Percentiles rank a stretch among this genome's conserved stretches.
Evolutionary conservation across 2,329 filamentous ascomycete species (phyloP).

Genomic region (Helotiales sp.): DNA sequence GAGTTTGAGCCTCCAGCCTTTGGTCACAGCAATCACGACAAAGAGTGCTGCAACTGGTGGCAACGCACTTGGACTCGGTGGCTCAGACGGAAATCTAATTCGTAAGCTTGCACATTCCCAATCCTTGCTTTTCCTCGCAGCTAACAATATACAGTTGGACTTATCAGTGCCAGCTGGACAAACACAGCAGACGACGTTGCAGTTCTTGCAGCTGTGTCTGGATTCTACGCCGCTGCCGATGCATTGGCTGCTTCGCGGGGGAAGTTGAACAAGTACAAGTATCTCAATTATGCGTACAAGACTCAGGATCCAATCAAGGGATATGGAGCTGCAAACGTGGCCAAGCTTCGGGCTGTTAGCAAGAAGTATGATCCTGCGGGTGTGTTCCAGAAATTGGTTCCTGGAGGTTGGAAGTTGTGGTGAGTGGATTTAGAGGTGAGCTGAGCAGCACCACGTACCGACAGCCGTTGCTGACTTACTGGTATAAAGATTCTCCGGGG

Average conservation of each 20-base stretch:
- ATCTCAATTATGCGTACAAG: conserved; percentile 53
- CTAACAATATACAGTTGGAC: not conserved
- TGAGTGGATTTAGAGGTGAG: no score
- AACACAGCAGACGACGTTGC: not conserved
- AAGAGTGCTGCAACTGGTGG: conserved; percentile 11
- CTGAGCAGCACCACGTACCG: no score
- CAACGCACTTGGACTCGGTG: conserved; percentile 8
- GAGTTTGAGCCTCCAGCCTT: conserved; percentile 11
- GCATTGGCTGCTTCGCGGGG: not conserved
- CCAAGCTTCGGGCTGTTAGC: conserved; percentile 40
- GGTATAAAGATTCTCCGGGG: no score
- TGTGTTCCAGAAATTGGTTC: conserved; percentile 45
- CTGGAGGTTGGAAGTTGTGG: conserved; percentile 7
- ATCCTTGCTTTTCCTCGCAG: not conserved
- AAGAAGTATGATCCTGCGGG: conserved; percentile 47
- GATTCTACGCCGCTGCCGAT: conserved; percentile 5
- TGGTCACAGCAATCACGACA: conserved; percentile 6
- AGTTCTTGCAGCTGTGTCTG: conserved; percentile 4
- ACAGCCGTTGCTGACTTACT: no score
- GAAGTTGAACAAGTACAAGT: conserved; percentile 43
- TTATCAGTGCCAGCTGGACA: conserved; percentile 1
- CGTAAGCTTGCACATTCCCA: not conserved
- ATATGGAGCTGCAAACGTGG: conserved; percentile 49
- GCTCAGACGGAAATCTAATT: conserved; percentile 7
- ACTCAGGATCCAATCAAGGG: conserved; percentile 48